Evolutionary conservation across 2,329 filamentous ascomycete genomes (phyloP).

Genomic region (Fragosphaeria purpurea): DNA sequence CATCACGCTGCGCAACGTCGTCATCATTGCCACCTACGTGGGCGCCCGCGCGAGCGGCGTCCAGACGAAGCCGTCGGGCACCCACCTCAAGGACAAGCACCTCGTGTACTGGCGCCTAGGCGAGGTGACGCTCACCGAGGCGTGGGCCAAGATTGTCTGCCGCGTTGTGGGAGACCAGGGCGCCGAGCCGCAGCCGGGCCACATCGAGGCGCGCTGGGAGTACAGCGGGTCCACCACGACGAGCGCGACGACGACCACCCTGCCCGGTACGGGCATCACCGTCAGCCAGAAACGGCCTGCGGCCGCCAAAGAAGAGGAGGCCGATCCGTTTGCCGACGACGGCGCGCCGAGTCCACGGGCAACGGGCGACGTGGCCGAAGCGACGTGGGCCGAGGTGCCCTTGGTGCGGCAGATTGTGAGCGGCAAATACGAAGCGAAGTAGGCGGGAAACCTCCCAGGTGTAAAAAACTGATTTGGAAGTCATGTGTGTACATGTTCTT

Average conservation of each 20-base stretch:
- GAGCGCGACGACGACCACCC: constrained; percentile 79
- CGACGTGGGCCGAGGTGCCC: constrained; percentile 57
- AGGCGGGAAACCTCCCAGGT: not conserved
- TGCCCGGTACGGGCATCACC: constrained; percentile 54
- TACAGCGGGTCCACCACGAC: constrained; percentile 36
- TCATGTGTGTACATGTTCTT: too few species aligned
- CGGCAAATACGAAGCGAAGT: constrained; percentile 62
- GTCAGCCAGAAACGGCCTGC: constrained; percentile 47
- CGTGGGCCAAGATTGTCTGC: constrained; percentile 69
- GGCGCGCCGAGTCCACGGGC: constrained; percentile 19
- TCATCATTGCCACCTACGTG: constrained; percentile 62
- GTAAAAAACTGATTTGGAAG: too few species aligned
- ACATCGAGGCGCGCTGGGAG: constrained; percentile 55
- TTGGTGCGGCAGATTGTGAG: constrained; percentile 58
- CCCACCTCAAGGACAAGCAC: constrained; percentile 65
- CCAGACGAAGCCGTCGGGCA: constrained; percentile 71
- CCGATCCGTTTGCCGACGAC: constrained; percentile 64
- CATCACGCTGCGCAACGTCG: constrained; percentile 56
- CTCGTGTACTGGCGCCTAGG: constrained; percentile 73
- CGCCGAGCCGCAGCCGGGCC: constrained; percentile 45
- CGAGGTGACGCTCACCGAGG: constrained; percentile 45
- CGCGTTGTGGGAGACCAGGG: constrained; percentile 45
- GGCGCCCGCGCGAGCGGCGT: constrained; percentile 54
- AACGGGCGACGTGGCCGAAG: constrained; percentile 13
- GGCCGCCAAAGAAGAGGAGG: constrained; percentile 34